phyloP scores from a whole-genome alignment of 768 basidiomycete species.

The Leucocoprinus leucothites region DNA sequence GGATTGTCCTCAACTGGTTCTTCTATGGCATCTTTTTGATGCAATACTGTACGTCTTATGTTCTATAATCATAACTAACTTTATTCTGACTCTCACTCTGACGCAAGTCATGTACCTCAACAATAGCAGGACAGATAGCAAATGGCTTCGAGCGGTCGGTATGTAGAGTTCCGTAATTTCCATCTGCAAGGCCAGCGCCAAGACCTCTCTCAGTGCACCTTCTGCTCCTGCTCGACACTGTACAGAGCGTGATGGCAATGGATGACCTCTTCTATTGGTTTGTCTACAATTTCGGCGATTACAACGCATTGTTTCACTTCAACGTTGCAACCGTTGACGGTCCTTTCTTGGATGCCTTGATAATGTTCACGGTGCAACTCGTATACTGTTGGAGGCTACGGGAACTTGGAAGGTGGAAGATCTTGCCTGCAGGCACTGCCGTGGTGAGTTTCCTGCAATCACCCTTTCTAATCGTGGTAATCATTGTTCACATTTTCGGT shows the following conservation, averaged over 20 bases:
- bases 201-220: neutral
- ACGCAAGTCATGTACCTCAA: neutral
- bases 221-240: conserved; percentile 6
- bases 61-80: neutral
- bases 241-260: conserved; percentile 6
- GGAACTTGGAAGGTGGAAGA: neutral
- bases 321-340: neutral
- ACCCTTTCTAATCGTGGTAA: too few relatives aligned
- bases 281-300: conserved; percentile 3
- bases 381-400: conserved; percentile 10
- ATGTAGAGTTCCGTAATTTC: neutral
- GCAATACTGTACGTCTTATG: conserved; percentile 7
- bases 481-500: neutral
- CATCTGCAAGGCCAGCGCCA: too few relatives aligned
- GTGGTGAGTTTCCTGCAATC: neutral
- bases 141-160: neutral
- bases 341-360: conserved; percentile 2
- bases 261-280: conserved; percentile 6
- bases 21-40: too few relatives aligned
- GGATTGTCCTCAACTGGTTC: too few relatives aligned
- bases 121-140: neutral
- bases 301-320: neutral
- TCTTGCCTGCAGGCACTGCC: neutral
- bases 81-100: neutral
- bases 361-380: conserved; percentile 3